Evolutionary conservation across 208 protist genomes (phyloP).

Genomic region (Acanthamoeba sp.): DNA sequence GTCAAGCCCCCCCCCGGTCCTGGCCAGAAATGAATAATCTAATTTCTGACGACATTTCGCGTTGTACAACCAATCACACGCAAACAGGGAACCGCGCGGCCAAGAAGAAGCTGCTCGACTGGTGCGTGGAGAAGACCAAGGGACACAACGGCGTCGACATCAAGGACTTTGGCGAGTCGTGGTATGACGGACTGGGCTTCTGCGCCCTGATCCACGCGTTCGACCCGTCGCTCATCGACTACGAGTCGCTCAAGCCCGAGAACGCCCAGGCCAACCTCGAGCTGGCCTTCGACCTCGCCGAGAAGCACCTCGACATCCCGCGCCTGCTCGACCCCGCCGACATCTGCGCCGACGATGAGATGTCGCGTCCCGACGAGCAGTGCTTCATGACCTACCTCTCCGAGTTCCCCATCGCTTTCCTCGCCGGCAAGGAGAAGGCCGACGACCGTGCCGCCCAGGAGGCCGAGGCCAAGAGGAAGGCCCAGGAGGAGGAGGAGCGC

Average conservation of each 20-base stretch:
- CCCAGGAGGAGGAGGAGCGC: slow-evolving; percentile 62
- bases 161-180: slow-evolving; percentile 86
- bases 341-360: slow-evolving; percentile 81
- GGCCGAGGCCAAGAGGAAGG: slow-evolving; percentile 48
- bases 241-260: slow-evolving; percentile 37
- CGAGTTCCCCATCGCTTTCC: slow-evolving; percentile 85
- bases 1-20: no score
- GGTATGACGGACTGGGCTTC: slow-evolving; percentile 84
- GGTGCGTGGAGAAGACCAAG: slow-evolving; percentile 88
- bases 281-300: slow-evolving; percentile 89
- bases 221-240: slow-evolving; percentile 75
- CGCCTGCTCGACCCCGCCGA: slow-evolving; percentile 87
- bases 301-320: slow-evolving; percentile 87
- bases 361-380: slow-evolving; percentile 84
- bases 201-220: slow-evolving; percentile 85
- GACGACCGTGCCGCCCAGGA: slow-evolving; percentile 4
- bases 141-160: slow-evolving; percentile 87
- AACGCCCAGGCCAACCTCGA: not conserved
- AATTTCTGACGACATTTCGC: not conserved
- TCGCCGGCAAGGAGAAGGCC: slow-evolving; percentile 53
- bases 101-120: slow-evolving; percentile 85
- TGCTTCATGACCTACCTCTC: slow-evolving; percentile 92
- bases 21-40: not conserved
- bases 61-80: not conserved
- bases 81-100: slow-evolving; percentile 68